phyloP scores from a whole-genome alignment of 345 rosid species.

The Linum trigynum region DNA sequence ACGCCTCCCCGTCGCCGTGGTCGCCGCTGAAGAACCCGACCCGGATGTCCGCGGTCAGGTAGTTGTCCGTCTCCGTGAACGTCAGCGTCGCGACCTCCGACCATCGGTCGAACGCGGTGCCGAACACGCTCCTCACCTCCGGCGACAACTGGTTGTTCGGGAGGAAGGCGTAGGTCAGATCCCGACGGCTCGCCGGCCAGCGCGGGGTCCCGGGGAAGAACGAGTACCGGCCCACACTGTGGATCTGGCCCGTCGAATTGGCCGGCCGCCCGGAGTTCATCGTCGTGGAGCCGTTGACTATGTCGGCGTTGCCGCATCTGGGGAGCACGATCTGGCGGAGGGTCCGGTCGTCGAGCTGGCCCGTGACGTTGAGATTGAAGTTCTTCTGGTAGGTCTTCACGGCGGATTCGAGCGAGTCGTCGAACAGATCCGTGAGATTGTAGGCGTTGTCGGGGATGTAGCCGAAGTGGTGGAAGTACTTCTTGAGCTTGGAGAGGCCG shows the following conservation, averaged over 20 bases:
- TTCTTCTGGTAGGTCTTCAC: too few species aligned
- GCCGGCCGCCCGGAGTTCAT: slow-evolving; percentile 49
- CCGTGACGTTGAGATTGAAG: too few species aligned
- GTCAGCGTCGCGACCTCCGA: slow-evolving; percentile 23
- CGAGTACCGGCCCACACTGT: not conserved
- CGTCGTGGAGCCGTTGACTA: slow-evolving; percentile 7
- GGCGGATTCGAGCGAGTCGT: too few species aligned
- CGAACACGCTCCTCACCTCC: slow-evolving; percentile 44
- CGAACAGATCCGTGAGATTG: too few species aligned
- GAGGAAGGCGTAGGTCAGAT: slow-evolving; percentile 48
- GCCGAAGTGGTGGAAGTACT: not conserved
- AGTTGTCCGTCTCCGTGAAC: not conserved
- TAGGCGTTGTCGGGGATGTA: too few species aligned
- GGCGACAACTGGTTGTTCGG: slow-evolving; percentile 33
- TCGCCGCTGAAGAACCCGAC: not conserved
- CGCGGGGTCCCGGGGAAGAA: slow-evolving; percentile 1
- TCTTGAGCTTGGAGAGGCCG: not conserved
- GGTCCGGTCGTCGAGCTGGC: too few species aligned
- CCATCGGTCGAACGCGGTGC: slow-evolving; percentile 67
- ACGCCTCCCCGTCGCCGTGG: slow-evolving; percentile 6
- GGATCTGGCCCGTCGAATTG: not conserved
- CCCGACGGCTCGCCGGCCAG: slow-evolving; percentile 5
- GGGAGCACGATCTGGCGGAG: too few species aligned
- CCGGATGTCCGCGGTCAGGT: not conserved
- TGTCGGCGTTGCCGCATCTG: too few species aligned